These are phyloP conservation scores for Phaffomyces antillensis DNA, from an alignment of 805 yeast genomes.

Conservation along the genomic window DNA sequence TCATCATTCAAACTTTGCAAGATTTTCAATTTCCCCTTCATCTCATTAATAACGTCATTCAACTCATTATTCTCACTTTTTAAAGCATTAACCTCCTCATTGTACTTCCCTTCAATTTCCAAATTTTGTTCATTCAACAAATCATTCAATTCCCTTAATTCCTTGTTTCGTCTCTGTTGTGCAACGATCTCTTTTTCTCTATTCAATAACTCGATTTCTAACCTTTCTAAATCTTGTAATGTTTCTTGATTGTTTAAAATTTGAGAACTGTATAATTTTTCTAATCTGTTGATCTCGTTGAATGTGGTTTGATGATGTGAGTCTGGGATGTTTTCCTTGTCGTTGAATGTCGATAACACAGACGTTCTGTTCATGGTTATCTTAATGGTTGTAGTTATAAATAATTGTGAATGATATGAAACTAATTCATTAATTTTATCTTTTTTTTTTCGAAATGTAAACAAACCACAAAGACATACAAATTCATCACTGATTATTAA, in stretches of 20 bases:
- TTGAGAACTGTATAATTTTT: slow-evolving; percentile 18
- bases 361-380: neutral
- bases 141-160: slow-evolving; percentile 10
- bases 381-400: no score
- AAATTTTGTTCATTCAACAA: slow-evolving; percentile 11
- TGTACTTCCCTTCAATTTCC: slow-evolving; percentile 11
- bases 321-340: slow-evolving; percentile 5
- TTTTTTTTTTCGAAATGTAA: slow-evolving; percentile 1
- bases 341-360: neutral
- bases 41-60: neutral
- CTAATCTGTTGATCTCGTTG: slow-evolving; percentile 7
- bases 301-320: neutral
- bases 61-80: neutral
- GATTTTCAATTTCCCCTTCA: slow-evolving; percentile 5
- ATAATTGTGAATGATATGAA: no score
- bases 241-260: slow-evolving; percentile 23
- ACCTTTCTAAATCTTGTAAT: slow-evolving; percentile 28
- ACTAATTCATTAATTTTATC: no score
- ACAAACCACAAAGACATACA: neutral
- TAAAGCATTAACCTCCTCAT: slow-evolving; percentile 10
- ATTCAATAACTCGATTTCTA: slow-evolving; percentile 26
- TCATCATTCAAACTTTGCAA: neutral
- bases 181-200: slow-evolving; percentile 21
- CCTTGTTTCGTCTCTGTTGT: slow-evolving; percentile 5
- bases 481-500: neutral